These are phyloP conservation scores for Hypoxylon cercidicola DNA, from an alignment of 495 filamentous ascomycete genomes.

Conservation along the genomic window DNA sequence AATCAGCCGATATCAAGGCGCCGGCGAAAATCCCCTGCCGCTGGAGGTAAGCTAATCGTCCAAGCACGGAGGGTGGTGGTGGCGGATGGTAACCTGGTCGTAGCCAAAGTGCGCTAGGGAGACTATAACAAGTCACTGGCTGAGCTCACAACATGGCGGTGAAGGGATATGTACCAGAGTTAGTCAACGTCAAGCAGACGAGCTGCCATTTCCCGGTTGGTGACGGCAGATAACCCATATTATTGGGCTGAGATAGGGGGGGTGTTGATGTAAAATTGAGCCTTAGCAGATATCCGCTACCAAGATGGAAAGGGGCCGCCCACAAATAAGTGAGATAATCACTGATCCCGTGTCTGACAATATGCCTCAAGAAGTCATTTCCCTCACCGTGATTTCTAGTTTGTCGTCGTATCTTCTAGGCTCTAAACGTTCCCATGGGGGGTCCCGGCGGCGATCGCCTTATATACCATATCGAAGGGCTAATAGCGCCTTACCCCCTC, in stretches of 20 bases:
- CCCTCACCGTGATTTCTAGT: not conserved
- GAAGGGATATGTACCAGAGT: slow-evolving; percentile 33
- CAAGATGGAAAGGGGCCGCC: slow-evolving; percentile 1
- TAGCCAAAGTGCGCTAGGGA: slow-evolving; percentile 50
- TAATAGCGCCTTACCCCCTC: slow-evolving; percentile 4
- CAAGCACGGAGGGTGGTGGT: slow-evolving; percentile 13
- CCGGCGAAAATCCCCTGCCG: slow-evolving; percentile 46
- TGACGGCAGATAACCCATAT: slow-evolving; percentile 21
- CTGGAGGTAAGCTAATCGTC: slow-evolving; percentile 17
- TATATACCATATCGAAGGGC: slow-evolving; percentile 22
- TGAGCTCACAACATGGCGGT: slow-evolving; percentile 31
- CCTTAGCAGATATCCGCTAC: slow-evolving; percentile 3
- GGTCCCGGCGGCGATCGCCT: slow-evolving; percentile 21
- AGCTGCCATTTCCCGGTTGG: slow-evolving; percentile 37
- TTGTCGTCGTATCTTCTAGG: slow-evolving; percentile 8
- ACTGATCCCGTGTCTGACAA: slow-evolving; percentile 8
- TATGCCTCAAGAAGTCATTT: slow-evolving; percentile 8
- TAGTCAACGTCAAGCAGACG: slow-evolving; percentile 28
- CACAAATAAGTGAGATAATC: slow-evolving; percentile 11
- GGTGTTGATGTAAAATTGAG: slow-evolving; percentile 22
- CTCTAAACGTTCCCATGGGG: slow-evolving; percentile 6
- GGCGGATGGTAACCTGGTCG: slow-evolving; percentile 38
- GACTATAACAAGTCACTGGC: slow-evolving; percentile 34
- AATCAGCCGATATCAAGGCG: slow-evolving; percentile 47
- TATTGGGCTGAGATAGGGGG: slow-evolving; percentile 21